Evolutionary conservation across 768 basidiomycete species (phyloP).

Genomic region (Boletus rubroflammeus): DNA sequence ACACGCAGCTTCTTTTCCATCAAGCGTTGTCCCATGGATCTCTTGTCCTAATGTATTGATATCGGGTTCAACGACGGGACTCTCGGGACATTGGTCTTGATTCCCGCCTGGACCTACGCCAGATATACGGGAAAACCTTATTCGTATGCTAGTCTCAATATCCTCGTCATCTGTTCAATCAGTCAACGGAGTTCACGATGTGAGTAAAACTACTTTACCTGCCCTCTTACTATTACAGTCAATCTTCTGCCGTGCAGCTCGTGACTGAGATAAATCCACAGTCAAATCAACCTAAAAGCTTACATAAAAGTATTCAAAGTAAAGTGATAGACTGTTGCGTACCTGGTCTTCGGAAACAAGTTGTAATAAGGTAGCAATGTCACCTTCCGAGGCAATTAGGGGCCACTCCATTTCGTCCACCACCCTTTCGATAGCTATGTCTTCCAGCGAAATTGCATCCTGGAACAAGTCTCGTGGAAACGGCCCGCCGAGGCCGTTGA

Average conservation of each 20-base stretch:
- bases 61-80: conserved; percentile 10
- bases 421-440: conserved; percentile 45
- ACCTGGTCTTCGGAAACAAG: conserved; percentile 83
- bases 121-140: conserved; percentile 36
- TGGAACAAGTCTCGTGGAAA: conserved; percentile 63
- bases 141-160: conserved; percentile 64
- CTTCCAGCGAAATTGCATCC: conserved; percentile 66
- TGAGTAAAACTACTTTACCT: conserved; percentile 40
- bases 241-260: conserved; percentile 48
- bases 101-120: conserved; percentile 14
- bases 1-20: conserved; percentile 50
- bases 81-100: conserved; percentile 10
- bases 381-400: conserved; percentile 74
- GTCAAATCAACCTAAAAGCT: conserved; percentile 60
- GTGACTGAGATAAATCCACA: conserved; percentile 62
- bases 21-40: conserved; percentile 43
- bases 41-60: conserved; percentile 12
- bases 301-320: neutral
- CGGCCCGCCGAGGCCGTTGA: conserved; percentile 61
- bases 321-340: conserved; percentile 9
- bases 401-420: conserved; percentile 75
- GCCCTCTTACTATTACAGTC: conserved; percentile 92
- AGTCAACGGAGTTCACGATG: conserved; percentile 3
- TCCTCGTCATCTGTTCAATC: conserved; percentile 69
- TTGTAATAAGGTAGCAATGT: conserved; percentile 70